Conservation (phyloP, 1,284 basidiomycete genomes). For the Pseudozyma flocculosa region DNA sequence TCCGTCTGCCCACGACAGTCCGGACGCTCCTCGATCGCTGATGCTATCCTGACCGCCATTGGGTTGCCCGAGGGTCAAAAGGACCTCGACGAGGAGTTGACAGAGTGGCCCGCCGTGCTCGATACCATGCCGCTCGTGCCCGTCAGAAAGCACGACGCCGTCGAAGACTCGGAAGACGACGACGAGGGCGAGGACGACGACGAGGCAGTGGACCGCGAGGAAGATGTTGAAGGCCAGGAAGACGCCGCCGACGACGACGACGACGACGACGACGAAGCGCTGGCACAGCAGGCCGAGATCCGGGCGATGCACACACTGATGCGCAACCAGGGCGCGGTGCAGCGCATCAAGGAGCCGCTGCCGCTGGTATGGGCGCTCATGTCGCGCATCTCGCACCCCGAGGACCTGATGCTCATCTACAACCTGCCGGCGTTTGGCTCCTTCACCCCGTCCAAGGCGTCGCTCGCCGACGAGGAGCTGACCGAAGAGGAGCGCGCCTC, state of each 20-base stretch:
- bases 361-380: constrained; percentile 44
- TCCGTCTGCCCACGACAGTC: no score
- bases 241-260: constrained; percentile 17
- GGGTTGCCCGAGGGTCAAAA: constrained; percentile 26
- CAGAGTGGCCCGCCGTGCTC: constrained; percentile 39
- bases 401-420: constrained; percentile 53
- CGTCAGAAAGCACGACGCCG: constrained; percentile 19
- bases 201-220: constrained; percentile 10
- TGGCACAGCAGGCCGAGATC: constrained; percentile 29
- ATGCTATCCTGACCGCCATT: constrained; percentile 39
- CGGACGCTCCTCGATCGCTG: constrained; percentile 39
- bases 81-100: constrained; percentile 25
- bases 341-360: constrained; percentile 51
- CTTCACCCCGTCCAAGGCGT: constrained; percentile 31
- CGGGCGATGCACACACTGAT: constrained; percentile 44
- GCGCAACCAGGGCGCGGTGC: constrained; percentile 51
- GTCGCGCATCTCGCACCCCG: constrained; percentile 40
- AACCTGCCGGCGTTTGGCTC: constrained; percentile 53
- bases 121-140: constrained; percentile 47
- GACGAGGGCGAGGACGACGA: constrained; percentile 21
- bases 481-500: constrained; percentile 26
- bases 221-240: constrained; percentile 12
- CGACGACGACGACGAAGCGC: constrained; percentile 16
- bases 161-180: constrained; percentile 12
- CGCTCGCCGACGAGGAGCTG: constrained; percentile 30